Conservation (phyloP, 2,329 filamentous ascomycete genomes). For the Myriangium duriaei region DNA sequence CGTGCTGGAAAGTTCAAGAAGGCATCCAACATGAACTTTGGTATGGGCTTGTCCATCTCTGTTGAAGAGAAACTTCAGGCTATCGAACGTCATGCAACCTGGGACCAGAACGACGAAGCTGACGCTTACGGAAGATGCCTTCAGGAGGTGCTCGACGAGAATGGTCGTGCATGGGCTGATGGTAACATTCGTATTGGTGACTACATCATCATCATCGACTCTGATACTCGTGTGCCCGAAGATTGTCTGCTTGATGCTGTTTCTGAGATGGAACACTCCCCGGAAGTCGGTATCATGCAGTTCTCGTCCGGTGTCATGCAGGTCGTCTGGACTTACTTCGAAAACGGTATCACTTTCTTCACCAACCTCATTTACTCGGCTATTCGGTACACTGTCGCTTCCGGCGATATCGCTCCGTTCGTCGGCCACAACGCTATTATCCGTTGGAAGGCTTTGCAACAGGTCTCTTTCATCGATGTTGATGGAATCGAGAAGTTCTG, state of each 20-base stretch:
- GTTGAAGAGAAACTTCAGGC: slow-evolving; percentile 46
- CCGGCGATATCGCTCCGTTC: slow-evolving; percentile 61
- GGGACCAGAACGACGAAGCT: slow-evolving; percentile 26
- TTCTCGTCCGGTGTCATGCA: slow-evolving; percentile 68
- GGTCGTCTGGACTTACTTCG: slow-evolving; percentile 58
- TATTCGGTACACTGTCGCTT: slow-evolving; percentile 57
- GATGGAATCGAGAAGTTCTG: slow-evolving; percentile 56
- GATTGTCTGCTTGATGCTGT: slow-evolving; percentile 60
- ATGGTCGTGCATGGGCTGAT: slow-evolving; percentile 45
- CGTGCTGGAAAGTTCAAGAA: slow-evolving; percentile 58
- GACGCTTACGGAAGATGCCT: slow-evolving; percentile 39
- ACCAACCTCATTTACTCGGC: slow-evolving; percentile 66
- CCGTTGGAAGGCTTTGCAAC: slow-evolving; percentile 53
- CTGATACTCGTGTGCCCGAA: slow-evolving; percentile 54
- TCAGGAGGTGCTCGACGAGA: slow-evolving; percentile 40
- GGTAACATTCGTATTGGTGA: slow-evolving; percentile 51
- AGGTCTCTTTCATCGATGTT: slow-evolving; percentile 43
- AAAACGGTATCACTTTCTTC: slow-evolving; percentile 67
- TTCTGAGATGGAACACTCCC: slow-evolving; percentile 57
- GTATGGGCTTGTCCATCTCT: slow-evolving; percentile 46
- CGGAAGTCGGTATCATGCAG: slow-evolving; percentile 59
- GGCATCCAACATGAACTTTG: slow-evolving; percentile 62
- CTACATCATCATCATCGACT: slow-evolving; percentile 56
- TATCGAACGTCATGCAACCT: slow-evolving; percentile 25
- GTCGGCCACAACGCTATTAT: slow-evolving; percentile 69